A percentile compares a stretch with the other conserved stretches of the same genome.
phyloP scores from a whole-genome alignment of 257 asterid species.

The Penstemon newberryi region DNA sequence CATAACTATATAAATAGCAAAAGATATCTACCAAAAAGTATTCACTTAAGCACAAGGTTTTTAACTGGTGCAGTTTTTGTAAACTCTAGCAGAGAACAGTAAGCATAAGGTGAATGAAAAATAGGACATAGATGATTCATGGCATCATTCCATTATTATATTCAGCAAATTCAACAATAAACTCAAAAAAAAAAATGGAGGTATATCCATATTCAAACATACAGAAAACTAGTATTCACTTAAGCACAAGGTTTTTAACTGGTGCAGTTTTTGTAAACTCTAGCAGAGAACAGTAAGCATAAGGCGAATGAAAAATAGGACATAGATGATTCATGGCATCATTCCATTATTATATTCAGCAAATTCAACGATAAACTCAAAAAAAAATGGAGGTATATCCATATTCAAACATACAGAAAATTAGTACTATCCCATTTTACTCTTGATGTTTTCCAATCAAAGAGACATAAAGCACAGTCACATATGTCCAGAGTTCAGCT shows the following conservation, averaged over 20 bases:
- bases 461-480: background rate
- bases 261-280: too few relatives aligned
- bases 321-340: background rate
- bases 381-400: background rate
- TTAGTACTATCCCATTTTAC: background rate
- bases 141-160: background rate
- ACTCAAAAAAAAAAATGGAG: background rate
- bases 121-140: background rate
- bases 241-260: too few relatives aligned
- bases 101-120: background rate
- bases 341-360: background rate
- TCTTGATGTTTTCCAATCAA: background rate
- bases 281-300: background rate
- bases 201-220: background rate
- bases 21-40: background rate
- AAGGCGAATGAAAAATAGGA: background rate
- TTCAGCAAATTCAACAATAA: background rate
- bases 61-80: background rate
- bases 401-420: background rate
- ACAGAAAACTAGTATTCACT: background rate
- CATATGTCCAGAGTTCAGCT: background rate
- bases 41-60: slow-evolving; percentile 1
- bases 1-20: slow-evolving; percentile 16
- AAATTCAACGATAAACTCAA: background rate
- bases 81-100: background rate